Percentiles rank a stretch among this genome's conserved stretches.
These are phyloP conservation scores for Coemansia sp. DNA, from an alignment of 192 early-diverging fungal genomes.

Conservation along the genomic window DNA sequence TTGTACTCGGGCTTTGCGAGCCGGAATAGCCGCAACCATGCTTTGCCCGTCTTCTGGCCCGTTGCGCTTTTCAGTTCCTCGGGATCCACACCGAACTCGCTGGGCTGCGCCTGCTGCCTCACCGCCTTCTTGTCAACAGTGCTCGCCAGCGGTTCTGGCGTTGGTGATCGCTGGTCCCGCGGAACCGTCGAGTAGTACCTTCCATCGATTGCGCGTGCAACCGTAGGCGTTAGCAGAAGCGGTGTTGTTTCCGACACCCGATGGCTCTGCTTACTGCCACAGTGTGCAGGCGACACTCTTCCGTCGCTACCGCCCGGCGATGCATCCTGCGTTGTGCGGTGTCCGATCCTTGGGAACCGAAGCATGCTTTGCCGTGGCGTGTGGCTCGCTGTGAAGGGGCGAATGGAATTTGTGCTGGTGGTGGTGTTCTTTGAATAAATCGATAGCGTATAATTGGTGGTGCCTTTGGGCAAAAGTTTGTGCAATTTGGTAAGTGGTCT, in stretches of 20 bases:
- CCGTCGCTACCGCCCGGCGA: not conserved
- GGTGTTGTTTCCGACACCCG: not conserved
- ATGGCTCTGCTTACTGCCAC: not conserved
- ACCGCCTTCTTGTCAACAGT: not conserved
- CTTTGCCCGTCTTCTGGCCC: slow-evolving; percentile 17
- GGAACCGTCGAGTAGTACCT: slow-evolving; percentile 42
- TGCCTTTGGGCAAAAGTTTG: too few species aligned
- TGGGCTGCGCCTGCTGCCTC: not conserved
- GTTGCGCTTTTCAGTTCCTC: slow-evolving; percentile 13
- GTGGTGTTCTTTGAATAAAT: too few species aligned
- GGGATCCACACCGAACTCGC: slow-evolving; percentile 26
- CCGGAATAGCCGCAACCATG: slow-evolving; percentile 50
- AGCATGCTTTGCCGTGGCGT: not conserved
- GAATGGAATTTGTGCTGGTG: not conserved
- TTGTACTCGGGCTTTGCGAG: slow-evolving; percentile 49
- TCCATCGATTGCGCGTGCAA: slow-evolving; percentile 12
- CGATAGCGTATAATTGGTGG: too few species aligned
- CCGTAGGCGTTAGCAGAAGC: not conserved
- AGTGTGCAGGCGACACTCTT: not conserved
- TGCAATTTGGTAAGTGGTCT: too few species aligned
- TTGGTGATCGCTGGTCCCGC: slow-evolving; percentile 3
- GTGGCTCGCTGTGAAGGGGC: not conserved
- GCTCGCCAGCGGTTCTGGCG: slow-evolving; percentile 9
- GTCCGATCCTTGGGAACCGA: not conserved
- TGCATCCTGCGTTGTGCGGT: not conserved